A percentile compares a stretch with the other conserved stretches of the same genome.
phyloP scores from a whole-genome alignment of 2,329 filamentous ascomycete genomes.

The Coniosporium tulheliwenetii region DNA sequence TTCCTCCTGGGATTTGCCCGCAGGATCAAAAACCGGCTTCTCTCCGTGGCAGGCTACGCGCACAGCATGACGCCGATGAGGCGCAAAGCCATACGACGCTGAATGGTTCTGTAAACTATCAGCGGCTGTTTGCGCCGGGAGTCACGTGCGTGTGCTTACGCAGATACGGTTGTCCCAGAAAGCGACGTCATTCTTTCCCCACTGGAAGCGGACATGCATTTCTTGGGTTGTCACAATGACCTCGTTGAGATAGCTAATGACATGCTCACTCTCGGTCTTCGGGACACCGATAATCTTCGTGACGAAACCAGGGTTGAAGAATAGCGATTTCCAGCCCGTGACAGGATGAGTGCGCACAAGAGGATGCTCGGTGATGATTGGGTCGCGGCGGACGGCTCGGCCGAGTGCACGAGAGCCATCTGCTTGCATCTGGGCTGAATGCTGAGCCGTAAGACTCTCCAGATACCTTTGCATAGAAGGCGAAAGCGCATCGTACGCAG shows the following conservation, averaged over 20 bases:
- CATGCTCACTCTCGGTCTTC: conserved; percentile 37
- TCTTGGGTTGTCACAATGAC: conserved; percentile 46
- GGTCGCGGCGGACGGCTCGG: conserved; percentile 35
- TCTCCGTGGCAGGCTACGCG: conserved; percentile 32
- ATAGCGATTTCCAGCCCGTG: conserved; percentile 45
- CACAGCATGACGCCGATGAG: conserved; percentile 39
- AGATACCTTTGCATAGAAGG: conserved; percentile 41
- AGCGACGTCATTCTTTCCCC: conserved; percentile 48
- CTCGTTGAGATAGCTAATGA: conserved; percentile 37
- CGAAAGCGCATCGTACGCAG: conserved; percentile 41
- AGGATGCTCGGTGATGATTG: conserved; percentile 39
- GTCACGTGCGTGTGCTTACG: conserved; percentile 1
- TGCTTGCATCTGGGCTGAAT: conserved; percentile 39
- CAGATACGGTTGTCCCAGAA: conserved; percentile 42
- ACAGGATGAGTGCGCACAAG: conserved; percentile 44
- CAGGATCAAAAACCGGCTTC: conserved; percentile 25
- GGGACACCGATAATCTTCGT: conserved; percentile 43
- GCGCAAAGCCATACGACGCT: conserved; percentile 40
- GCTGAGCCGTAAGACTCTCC: conserved; percentile 38
- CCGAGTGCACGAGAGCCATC: conserved; percentile 32
- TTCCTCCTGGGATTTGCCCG: conserved; percentile 37
- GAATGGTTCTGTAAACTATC: conserved; percentile 28
- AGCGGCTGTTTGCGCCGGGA: not conserved
- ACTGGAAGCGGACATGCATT: conserved; percentile 50
- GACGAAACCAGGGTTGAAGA: conserved; percentile 43